phyloP scores from a whole-genome alignment of 2,329 filamentous ascomycete species.

The Alternaria viburni region DNA sequence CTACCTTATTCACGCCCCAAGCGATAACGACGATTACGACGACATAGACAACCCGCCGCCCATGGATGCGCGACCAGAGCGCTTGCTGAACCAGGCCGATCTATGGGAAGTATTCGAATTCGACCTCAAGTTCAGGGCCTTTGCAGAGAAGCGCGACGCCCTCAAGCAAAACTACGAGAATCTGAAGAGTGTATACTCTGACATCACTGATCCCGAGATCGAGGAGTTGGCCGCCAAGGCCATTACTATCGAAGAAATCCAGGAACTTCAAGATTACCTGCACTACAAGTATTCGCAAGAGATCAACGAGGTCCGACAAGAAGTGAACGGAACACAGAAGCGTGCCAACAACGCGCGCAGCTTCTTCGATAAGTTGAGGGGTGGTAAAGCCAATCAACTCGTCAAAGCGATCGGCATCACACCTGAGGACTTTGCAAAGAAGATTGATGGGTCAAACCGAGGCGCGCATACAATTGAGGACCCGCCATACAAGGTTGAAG shows the following conservation, averaged over 20 bases:
- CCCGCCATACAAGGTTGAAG: slow-evolving; percentile 76
- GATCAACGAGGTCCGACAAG: slow-evolving; percentile 77
- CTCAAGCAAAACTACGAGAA: slow-evolving; percentile 80
- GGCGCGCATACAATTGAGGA: slow-evolving; percentile 75
- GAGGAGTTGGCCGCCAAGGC: slow-evolving; percentile 82
- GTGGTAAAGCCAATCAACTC: slow-evolving; percentile 78
- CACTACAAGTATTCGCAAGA: slow-evolving; percentile 91
- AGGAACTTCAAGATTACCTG: slow-evolving; percentile 94
- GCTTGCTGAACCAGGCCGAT: slow-evolving; percentile 89
- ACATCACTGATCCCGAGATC: slow-evolving; percentile 74
- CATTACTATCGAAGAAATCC: slow-evolving; percentile 89
- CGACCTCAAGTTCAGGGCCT: slow-evolving; percentile 91
- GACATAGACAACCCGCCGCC: slow-evolving; percentile 72
- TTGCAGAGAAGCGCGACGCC: slow-evolving; percentile 88
- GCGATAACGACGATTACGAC: slow-evolving; percentile 63
- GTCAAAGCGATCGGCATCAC: slow-evolving; percentile 90
- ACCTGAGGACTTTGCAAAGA: slow-evolving; percentile 86
- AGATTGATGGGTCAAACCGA: slow-evolving; percentile 78
- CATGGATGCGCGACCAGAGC: slow-evolving; percentile 78
- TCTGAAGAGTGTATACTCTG: slow-evolving; percentile 63
- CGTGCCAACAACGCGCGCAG: slow-evolving; percentile 83
- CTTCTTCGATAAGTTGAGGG: slow-evolving; percentile 83
- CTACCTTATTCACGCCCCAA: slow-evolving; percentile 88
- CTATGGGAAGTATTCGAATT: slow-evolving; percentile 94
- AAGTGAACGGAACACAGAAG: slow-evolving; percentile 71